phyloP scores from a whole-genome alignment of 2,329 filamentous ascomycete species.

The Aspergillus versicolor region DNA sequence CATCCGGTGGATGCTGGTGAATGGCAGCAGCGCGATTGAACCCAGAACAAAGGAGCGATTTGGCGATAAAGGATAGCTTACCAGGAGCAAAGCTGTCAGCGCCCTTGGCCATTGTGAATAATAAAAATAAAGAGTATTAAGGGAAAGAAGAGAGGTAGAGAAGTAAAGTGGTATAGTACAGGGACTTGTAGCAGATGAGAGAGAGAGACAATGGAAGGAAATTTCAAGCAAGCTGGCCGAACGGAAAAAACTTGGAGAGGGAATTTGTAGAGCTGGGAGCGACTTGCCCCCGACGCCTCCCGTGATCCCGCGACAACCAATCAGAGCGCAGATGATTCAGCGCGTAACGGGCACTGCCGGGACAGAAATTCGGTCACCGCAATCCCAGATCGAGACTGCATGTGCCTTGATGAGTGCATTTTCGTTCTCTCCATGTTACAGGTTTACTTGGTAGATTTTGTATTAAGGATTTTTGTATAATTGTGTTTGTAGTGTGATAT shows the following conservation, averaged over 20 bases:
- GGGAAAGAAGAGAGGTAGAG: constrained; percentile 8
- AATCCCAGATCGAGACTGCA: background rate
- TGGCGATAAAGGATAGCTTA: constrained; percentile 33
- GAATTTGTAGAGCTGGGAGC: constrained; percentile 32
- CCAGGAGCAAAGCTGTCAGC: constrained; percentile 41
- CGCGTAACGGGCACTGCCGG: constrained; percentile 36
- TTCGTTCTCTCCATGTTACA: background rate
- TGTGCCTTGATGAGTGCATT: background rate
- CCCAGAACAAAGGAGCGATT: constrained; percentile 1
- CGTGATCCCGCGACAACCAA: constrained; percentile 36
- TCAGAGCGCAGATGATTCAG: constrained; percentile 37
- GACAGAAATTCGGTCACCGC: constrained; percentile 14
- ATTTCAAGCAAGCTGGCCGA: constrained; percentile 16
- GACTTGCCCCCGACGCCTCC: constrained; percentile 31
- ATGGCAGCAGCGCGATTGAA: background rate
- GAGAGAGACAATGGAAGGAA: constrained; percentile 19
- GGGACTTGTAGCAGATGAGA: constrained; percentile 16
- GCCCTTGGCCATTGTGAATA: constrained; percentile 46
- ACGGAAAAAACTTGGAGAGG: constrained; percentile 28
- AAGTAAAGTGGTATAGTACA: constrained; percentile 28
- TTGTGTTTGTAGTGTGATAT: background rate
- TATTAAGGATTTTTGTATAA: background rate
- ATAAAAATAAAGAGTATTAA: constrained; percentile 23
- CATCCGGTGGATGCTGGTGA: background rate
- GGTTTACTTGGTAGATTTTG: background rate